Evolutionary conservation across 345 rosid species (phyloP).

Genomic region (Nasturtium officinale): DNA sequence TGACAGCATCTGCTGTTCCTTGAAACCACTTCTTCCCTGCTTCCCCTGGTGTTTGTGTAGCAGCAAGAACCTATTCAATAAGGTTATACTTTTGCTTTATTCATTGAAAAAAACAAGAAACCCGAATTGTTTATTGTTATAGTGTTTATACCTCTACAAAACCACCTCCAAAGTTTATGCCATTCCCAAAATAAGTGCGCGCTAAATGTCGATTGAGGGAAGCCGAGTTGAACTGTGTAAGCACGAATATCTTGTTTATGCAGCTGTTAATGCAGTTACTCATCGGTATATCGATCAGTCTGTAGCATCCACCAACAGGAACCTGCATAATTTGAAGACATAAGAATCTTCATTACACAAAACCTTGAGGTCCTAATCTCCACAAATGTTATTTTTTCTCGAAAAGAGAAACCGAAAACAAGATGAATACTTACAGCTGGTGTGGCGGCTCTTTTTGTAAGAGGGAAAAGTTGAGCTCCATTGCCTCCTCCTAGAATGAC

Average conservation of each 20-base stretch:
- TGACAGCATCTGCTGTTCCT: constrained; percentile 95
- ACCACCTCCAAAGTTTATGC: constrained; percentile 73
- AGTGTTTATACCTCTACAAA: constrained; percentile 68
- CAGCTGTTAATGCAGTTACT: constrained; percentile 92
- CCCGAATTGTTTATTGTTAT: not conserved
- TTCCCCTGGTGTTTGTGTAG: constrained; percentile 88
- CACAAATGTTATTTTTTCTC: not conserved
- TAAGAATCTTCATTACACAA: constrained; percentile 1
- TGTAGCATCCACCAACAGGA: constrained; percentile 81
- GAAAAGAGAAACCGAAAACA: not conserved
- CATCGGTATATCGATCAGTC: constrained; percentile 86
- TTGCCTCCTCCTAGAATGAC: constrained; percentile 92
- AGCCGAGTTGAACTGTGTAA: constrained; percentile 89
- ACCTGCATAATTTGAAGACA: constrained; percentile 52
- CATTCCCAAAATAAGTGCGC: constrained; percentile 71
- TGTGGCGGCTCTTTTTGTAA: constrained; percentile 68
- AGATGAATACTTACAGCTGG: constrained; percentile 67
- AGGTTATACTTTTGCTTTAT: not conserved
- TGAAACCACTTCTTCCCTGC: constrained; percentile 89
- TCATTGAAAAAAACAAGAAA: constrained; percentile 16
- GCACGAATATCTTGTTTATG: constrained; percentile 79
- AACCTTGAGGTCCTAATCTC: constrained; percentile 18
- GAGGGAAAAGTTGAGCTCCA: constrained; percentile 82
- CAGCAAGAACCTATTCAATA: constrained; percentile 66
- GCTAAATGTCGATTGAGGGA: constrained; percentile 81